Percentiles rank a stretch among this genome's conserved stretches.
Conservation (phyloP, 2,329 filamentous ascomycete genomes). For the Ustilaginoidea virens region DNA sequence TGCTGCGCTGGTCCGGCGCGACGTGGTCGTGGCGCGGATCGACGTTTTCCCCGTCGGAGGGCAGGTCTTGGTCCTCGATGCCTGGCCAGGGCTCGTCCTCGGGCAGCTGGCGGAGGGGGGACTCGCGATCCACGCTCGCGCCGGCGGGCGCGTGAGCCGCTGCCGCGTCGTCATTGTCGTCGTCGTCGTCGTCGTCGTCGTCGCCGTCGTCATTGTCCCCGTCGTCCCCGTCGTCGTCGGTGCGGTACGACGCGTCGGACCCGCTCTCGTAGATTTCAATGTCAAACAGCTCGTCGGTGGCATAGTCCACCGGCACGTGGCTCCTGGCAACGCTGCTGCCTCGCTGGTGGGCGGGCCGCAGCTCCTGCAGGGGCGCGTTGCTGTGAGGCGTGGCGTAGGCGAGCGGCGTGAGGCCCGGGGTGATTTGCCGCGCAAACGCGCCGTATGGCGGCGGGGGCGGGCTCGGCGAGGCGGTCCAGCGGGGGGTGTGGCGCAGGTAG, state of each 20-base stretch:
- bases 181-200: constrained; percentile 1
- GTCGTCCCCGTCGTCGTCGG: constrained; percentile 11
- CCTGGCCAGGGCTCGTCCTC: constrained; percentile 43
- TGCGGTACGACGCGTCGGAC: constrained; percentile 19
- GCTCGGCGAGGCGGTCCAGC: constrained; percentile 35
- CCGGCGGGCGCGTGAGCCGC: constrained; percentile 11
- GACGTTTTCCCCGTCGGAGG: constrained; percentile 35
- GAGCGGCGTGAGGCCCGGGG: constrained; percentile 35
- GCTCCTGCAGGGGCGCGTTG: constrained; percentile 34
- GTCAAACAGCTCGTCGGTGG: constrained; percentile 20
- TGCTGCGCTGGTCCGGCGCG: constrained; percentile 14
- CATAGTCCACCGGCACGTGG: constrained; percentile 15
- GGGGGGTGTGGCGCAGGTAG: constrained; percentile 35
- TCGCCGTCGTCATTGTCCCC: constrained; percentile 12
- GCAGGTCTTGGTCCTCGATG: constrained; percentile 32
- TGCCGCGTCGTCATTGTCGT: constrained; percentile 11
- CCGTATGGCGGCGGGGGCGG: constrained; percentile 22
- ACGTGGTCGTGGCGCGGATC: constrained; percentile 21
- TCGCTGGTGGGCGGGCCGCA: constrained; percentile 15
- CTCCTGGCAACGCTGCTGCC: constrained; percentile 14
- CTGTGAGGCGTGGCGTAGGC: constrained; percentile 67
- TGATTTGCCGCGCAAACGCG: constrained; percentile 15
- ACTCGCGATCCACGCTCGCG: constrained; percentile 4
- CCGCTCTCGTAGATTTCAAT: constrained; percentile 20
- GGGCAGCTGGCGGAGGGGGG: constrained; percentile 20